Base-by-base conservation (phyloP, 495 filamentous ascomycete genomes). In the Copromyces sp. region DNA sequence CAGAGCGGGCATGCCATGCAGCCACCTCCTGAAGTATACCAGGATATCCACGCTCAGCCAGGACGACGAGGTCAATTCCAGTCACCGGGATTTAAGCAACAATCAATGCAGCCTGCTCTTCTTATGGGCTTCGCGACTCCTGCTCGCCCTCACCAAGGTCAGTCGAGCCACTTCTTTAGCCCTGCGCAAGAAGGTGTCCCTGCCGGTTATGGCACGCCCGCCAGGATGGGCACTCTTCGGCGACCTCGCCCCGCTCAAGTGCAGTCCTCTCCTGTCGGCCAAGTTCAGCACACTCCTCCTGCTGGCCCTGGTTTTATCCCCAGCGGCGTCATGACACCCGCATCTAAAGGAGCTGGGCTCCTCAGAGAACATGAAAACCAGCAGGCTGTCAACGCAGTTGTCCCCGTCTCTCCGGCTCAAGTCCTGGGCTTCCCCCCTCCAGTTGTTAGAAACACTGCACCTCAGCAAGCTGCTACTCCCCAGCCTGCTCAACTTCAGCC, bases 391-490 rank as follows among this genome's bases (percentile, higher is more conserved):
- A 44, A 7, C 0, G 41, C 41, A 9, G 16, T 17, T 44, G 6
- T 3, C 17, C 16, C 41, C 0, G 6, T 2, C 41, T 3, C 0
- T 1, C 16, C 16, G 2, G 16, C 16, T 44, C 2, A 7, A 6
- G 16, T n/a, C 7, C 17, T 9, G 41, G 41, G 16, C 1, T n/a
- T 44, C 7, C 16, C 41, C 8, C 41, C 41, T 3, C 41, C 41
- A 2, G 41, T n/a, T 1, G 3, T n/a, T 0, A 16, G 0, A 0
- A 17, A 7, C 16, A 6, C 0, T 2, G 16, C 41, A 2, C 5
- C n/a, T 44, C 16, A 44, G 16, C 41, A 44, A 44, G 41, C 41
- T 42, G 41, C 41, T 42, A 14, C 12, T 0, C 40, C 4, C 3
- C 40, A 14, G 16, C 2, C 2, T 3, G 39, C 40, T 0, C 40